Conservation (phyloP, 2,329 filamentous ascomycete genomes). For the Ceratocystiopsis sp. region DNA sequence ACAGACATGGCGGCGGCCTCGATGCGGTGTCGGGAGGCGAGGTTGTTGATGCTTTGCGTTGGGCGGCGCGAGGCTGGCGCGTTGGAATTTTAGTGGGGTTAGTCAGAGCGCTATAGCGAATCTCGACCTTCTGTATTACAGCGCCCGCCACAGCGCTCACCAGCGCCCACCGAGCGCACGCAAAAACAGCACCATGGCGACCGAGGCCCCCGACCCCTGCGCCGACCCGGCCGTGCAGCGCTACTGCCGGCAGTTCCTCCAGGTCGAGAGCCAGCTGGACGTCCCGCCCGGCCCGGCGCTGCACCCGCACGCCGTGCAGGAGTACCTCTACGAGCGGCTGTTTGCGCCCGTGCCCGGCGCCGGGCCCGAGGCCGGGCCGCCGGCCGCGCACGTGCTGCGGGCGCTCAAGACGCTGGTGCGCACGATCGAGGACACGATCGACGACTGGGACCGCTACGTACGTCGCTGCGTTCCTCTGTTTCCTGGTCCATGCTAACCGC, state of each 20-base stretch:
- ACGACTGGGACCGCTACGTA: slow-evolving; percentile 49
- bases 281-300: slow-evolving; percentile 46
- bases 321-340: slow-evolving; percentile 38
- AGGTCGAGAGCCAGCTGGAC: slow-evolving; percentile 48
- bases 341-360: slow-evolving; percentile 12
- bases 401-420: slow-evolving; percentile 57
- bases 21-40: no score
- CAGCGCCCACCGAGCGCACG: no score
- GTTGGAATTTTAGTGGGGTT: no score
- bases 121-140: no score
- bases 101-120: no score
- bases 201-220: no score
- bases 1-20: slow-evolving; percentile 53
- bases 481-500: neutral
- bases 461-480: neutral
- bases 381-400: slow-evolving; percentile 50
- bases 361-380: slow-evolving; percentile 35
- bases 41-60: no score
- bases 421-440: slow-evolving; percentile 55
- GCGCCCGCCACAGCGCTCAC: no score
- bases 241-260: slow-evolving; percentile 62
- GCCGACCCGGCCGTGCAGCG: neutral
- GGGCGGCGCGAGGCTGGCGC: no score
- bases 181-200: no score
- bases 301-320: slow-evolving; percentile 42